phyloP scores from a whole-genome alignment of 1,284 basidiomycete genomes.

The Ustilago bromivora region DNA sequence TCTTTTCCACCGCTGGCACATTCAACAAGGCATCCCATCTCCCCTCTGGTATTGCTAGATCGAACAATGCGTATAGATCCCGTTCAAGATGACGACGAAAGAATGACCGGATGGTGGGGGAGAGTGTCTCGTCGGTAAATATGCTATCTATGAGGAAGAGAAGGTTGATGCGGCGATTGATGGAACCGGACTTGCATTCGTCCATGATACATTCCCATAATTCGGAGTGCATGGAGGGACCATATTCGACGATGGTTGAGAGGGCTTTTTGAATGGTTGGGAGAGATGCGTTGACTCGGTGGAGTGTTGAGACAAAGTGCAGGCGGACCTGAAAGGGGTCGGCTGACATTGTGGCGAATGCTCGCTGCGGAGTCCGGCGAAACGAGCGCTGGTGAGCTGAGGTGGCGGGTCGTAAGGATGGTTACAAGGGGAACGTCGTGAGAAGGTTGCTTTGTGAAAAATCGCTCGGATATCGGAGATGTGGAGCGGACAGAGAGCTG shows the following conservation, averaged over 20 bases:
- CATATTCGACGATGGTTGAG: constrained; percentile 85
- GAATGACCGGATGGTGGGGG: constrained; percentile 23
- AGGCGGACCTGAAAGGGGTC: constrained; percentile 67
- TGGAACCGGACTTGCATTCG: constrained; percentile 83
- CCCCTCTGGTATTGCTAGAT: constrained; percentile 34
- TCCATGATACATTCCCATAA: constrained; percentile 94
- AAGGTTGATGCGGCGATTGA: constrained; percentile 91
- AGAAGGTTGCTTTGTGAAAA: neutral
- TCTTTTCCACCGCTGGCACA: constrained; percentile 28
- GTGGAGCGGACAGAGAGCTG: constrained; percentile 20
- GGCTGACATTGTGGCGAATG: neutral
- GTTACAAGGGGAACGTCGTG: neutral
- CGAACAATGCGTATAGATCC: constrained; percentile 41
- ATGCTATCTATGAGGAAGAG: constrained; percentile 90
- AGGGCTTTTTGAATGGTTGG: constrained; percentile 91
- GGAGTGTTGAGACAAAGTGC: constrained; percentile 63
- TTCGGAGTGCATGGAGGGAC: constrained; percentile 81
- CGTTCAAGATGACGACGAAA: constrained; percentile 21
- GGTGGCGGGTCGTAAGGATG: neutral
- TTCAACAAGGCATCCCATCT: constrained; percentile 47
- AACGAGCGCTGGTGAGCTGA: neutral
- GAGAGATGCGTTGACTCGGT: constrained; percentile 73
- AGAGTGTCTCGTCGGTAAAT: constrained; percentile 52
- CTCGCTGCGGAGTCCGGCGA: no score
- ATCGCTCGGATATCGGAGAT: constrained; percentile 29